A percentile compares a stretch with the other conserved stretches of the same genome.
phyloP scores from a whole-genome alignment of 768 basidiomycete genomes.

The Auriscalpium orientale region DNA sequence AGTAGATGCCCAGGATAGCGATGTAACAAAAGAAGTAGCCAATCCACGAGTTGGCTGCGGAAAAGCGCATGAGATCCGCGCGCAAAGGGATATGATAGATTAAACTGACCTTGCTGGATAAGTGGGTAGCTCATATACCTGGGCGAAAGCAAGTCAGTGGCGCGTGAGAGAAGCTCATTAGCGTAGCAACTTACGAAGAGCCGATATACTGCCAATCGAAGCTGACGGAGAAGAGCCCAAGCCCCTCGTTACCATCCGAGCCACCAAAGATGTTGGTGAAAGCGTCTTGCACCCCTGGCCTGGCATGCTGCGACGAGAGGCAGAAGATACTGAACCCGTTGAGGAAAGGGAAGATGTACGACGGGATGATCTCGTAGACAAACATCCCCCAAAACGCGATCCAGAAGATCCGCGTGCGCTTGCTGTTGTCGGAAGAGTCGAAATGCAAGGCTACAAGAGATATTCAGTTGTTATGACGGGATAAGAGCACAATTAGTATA shows the following conservation, averaged over 20 bases:
- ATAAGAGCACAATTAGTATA: too few relatives aligned
- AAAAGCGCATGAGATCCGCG: background rate
- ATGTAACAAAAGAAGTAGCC: slow-evolving; percentile 47
- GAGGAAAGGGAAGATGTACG: slow-evolving; percentile 56
- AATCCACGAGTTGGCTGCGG: slow-evolving; percentile 48
- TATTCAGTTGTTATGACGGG: too few relatives aligned
- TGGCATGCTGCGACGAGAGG: slow-evolving; percentile 44
- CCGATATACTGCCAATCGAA: slow-evolving; percentile 67
- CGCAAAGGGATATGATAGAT: too few relatives aligned
- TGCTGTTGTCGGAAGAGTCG: slow-evolving; percentile 33
- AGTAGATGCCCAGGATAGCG: slow-evolving; percentile 49
- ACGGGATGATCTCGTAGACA: slow-evolving; percentile 43
- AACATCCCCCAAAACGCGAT: slow-evolving; percentile 44
- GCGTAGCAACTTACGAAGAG: slow-evolving; percentile 19
- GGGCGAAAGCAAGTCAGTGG: background rate
- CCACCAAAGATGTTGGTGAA: slow-evolving; percentile 66
- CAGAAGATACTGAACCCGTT: slow-evolving; percentile 58
- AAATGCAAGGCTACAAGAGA: slow-evolving; percentile 38
- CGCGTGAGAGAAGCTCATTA: background rate
- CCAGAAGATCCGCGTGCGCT: slow-evolving; percentile 49
- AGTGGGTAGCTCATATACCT: slow-evolving; percentile 44
- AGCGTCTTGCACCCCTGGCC: slow-evolving; percentile 34
- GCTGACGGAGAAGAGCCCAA: slow-evolving; percentile 53
- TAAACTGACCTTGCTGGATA: slow-evolving; percentile 43
- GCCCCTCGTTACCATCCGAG: slow-evolving; percentile 56